Base-by-base conservation (phyloP, 2,329 filamentous ascomycete genomes). In the Exophiala xenobiotica region DNA sequence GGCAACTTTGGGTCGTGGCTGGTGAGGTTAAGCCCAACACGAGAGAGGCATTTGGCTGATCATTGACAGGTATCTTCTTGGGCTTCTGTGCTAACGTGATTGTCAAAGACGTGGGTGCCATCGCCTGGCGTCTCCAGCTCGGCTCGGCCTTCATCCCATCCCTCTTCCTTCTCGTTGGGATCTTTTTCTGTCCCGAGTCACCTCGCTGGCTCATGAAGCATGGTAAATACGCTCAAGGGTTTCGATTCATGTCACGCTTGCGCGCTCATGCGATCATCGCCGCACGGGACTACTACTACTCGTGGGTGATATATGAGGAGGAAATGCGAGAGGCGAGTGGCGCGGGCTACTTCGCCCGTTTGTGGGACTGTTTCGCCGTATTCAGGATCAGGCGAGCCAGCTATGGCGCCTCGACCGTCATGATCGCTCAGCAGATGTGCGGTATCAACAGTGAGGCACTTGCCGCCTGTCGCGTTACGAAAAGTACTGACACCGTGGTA, bases 101-200 rank as follows among this genome's bases (percentile, higher is more conserved):
- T 4, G 80, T 87, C 42, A 81, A 79, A 33, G 72, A 83, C 41
- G 74, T 75, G 0, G 80, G 80, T n/a, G 62, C 63, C 3, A 78
- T 83, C 23, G 72, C 79, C 5, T 87, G 83, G 84, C 73, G 84
- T 35, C 68, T 86, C 16, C 82, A 84, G 62, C 68, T 87, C 4
- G 82, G 76, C 8, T 83, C 82, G 1, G 82, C 85, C 2, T 82
- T 86, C 43, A 78, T 86, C 22, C 83, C 83, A 1, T 81, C 83
- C 0, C 67, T 87, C 1, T 80, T 82, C 3, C 70, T 87, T 6
- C 64, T 82, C 4, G 14, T 79, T 4, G 73, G 76, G 27, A 72
- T 85, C 22, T 87, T 71, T 58, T 77, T 85, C 60, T 85, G 81
- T 56, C 82, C 82, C 0, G 82, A 78, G 49, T 72, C 68, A 2